Evolutionary conservation across 148 eudicot species (phyloP).

Genomic region (Chenopodium formosanum): DNA sequence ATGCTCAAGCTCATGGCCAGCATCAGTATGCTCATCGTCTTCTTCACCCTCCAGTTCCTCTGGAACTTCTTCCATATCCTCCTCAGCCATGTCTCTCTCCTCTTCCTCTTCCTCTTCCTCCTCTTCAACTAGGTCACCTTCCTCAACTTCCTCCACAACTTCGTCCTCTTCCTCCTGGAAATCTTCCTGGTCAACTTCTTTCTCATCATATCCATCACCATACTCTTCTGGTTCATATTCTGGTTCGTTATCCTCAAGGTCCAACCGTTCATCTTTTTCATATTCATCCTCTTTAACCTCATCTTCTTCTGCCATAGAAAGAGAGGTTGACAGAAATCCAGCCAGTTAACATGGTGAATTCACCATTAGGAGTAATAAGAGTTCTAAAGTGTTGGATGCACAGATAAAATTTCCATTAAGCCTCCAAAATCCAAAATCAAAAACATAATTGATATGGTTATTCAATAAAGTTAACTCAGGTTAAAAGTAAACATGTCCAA

Average conservation of each 20-base stretch:
- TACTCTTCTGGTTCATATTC: slow-evolving; percentile 94
- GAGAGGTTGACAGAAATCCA: slow-evolving; percentile 40
- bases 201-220: slow-evolving; percentile 87
- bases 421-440: slow-evolving; percentile 22
- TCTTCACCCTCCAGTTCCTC: slow-evolving; percentile 84
- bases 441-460: slow-evolving; percentile 19
- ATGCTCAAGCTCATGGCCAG: slow-evolving; percentile 33
- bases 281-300: slow-evolving; percentile 83
- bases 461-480: not conserved
- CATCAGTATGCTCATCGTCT: slow-evolving; percentile 59
- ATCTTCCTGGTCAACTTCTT: slow-evolving; percentile 66
- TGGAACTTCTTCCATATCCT: slow-evolving; percentile 56
- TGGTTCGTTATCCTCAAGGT: slow-evolving; percentile 95
- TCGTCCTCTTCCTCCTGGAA: slow-evolving; percentile 72
- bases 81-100: slow-evolving; percentile 59
- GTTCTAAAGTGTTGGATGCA: slow-evolving; percentile 25
- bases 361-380: slow-evolving; percentile 27
- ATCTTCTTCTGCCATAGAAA: slow-evolving; percentile 78
- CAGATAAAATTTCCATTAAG: slow-evolving; percentile 9
- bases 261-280: slow-evolving; percentile 84
- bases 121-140: slow-evolving; percentile 55
- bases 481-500: slow-evolving; percentile 22
- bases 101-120: slow-evolving; percentile 72
- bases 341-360: slow-evolving; percentile 38
- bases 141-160: slow-evolving; percentile 61